Evolutionary conservation across 495 filamentous ascomycete genomes (phyloP).

Genomic region (Massariosphaeria phaeospora): DNA sequence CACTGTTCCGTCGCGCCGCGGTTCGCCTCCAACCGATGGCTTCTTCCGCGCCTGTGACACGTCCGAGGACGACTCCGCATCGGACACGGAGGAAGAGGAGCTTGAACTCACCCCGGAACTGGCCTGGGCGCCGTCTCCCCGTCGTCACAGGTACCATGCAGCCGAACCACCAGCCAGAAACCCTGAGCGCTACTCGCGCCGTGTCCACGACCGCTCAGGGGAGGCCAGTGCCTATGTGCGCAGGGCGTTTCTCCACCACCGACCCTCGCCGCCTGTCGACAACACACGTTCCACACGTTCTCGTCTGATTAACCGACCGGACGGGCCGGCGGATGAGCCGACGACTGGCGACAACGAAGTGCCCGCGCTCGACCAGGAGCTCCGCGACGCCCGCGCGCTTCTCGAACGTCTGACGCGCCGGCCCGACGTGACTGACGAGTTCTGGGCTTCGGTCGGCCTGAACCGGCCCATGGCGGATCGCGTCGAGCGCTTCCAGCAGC

Average conservation of each 20-base stretch:
- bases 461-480: constrained; percentile 34
- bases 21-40: constrained; percentile 7
- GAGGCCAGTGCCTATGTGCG: constrained; percentile 21
- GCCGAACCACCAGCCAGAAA: constrained; percentile 20
- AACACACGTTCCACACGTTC: too few relatives aligned
- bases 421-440: constrained; percentile 68
- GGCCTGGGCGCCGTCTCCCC: neutral
- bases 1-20: constrained; percentile 31
- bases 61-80: constrained; percentile 28
- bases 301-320: constrained; percentile 29
- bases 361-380: constrained; percentile 39
- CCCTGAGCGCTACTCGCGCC: constrained; percentile 16
- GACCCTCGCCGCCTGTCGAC: neutral
- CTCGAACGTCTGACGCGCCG: constrained; percentile 59
- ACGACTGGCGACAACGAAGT: constrained; percentile 4
- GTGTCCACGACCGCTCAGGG: constrained; percentile 16
- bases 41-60: constrained; percentile 28
- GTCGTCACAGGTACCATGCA: neutral
- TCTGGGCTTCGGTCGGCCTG: constrained; percentile 70
- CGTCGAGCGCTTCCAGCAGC: constrained; percentile 18
- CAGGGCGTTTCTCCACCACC: constrained; percentile 5
- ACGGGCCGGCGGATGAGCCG: constrained; percentile 25
- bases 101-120: neutral
- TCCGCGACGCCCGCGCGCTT: constrained; percentile 63
- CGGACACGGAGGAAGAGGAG: constrained; percentile 28